Conservation (phyloP, 2,329 filamentous ascomycete genomes). For the Exophiala xenobiotica region DNA sequence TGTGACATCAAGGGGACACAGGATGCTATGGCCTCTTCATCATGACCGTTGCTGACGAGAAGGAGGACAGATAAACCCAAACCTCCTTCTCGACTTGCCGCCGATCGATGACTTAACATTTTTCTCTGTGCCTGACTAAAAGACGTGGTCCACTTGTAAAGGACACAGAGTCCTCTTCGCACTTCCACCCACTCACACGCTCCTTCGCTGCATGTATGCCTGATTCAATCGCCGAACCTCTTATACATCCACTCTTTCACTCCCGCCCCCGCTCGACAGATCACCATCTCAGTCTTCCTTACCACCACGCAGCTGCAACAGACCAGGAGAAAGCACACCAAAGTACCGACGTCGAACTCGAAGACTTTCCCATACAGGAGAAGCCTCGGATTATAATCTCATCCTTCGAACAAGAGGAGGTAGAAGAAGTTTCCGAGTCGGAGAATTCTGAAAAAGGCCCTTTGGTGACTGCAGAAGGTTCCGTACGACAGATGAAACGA, state of each 20-base stretch:
- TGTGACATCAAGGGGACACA: neutral
- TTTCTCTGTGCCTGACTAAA: conserved; percentile 4
- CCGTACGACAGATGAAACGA: conserved; percentile 33
- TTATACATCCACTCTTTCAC: conserved; percentile 26
- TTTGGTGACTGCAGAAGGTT: conserved; percentile 16
- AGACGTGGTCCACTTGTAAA: conserved; percentile 15
- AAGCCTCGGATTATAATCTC: neutral
- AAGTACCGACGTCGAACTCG: conserved; percentile 21
- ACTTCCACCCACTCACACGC: conserved; percentile 18
- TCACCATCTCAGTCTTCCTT: conserved; percentile 21
- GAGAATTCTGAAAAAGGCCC: conserved; percentile 25
- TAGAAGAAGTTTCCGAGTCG: conserved; percentile 16
- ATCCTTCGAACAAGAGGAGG: conserved; percentile 6
- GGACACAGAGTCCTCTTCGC: conserved; percentile 28
- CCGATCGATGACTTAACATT: conserved; percentile 9
- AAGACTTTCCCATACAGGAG: conserved; percentile 5
- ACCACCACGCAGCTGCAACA: conserved; percentile 13
- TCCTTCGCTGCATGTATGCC: conserved; percentile 30
- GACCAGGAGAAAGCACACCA: conserved; percentile 4
- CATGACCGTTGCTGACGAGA: conserved; percentile 7
- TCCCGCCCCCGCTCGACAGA: conserved; percentile 17
- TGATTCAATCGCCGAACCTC: conserved; percentile 31
- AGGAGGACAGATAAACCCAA: conserved; percentile 7
- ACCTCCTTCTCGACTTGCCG: conserved; percentile 7
- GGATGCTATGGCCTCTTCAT: conserved; percentile 1